Evolutionary conservation across 192 early-diverging fungal genomes (phyloP), one percentile per base, ranked within the genome.

Genomic region (Geranomyces michiganensis): DNA sequence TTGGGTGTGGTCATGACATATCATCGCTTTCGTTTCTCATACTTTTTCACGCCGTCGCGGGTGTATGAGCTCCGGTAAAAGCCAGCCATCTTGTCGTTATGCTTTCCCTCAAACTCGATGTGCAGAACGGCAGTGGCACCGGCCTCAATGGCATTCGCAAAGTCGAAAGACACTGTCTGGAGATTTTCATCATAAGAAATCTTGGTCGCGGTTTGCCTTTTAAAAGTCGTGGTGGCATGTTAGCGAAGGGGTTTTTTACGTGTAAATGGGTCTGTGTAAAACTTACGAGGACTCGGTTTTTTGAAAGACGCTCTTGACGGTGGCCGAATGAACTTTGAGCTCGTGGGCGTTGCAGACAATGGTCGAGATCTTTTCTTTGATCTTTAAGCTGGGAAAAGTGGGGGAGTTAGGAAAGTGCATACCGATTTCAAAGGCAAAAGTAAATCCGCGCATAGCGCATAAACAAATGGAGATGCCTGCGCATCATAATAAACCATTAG

Each of bases 11-110:
- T n/a, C n/a, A n/a, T n/a, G n/a, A n/a, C n/a, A n/a, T n/a, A n/a
- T n/a, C n/a, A n/a, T n/a, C n/a, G n/a, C n/a, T n/a, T n/a, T n/a
- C n/a, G n/a, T n/a, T n/a, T n/a, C n/a, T n/a, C n/a, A 24, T 78
- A 49, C 63, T 75, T 78, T 63, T 69, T 49, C 13, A 66, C 92
- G 36, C 79, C 72, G 12, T 72, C 76, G 66, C 87, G 83, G 51
- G 80, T 79, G 78, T 90, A 97, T 30, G 83, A 82, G 60, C 88
- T 89, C 51, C 94, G 88, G 83, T 99, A 99, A 78, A 99, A 99
- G 0, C 97, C 96, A 45, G 85, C 84, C 94, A 99, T 94, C 72
- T 92, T 85, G 77, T 98, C 84, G 64, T 82, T 84, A 75, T 86
- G 84, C 33, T 72, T 72, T 53, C 84, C 84, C 13, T 78, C 75